Evolutionary conservation across 495 filamentous ascomycete species (phyloP).

Genomic region (Talaromyces wortmannii): DNA sequence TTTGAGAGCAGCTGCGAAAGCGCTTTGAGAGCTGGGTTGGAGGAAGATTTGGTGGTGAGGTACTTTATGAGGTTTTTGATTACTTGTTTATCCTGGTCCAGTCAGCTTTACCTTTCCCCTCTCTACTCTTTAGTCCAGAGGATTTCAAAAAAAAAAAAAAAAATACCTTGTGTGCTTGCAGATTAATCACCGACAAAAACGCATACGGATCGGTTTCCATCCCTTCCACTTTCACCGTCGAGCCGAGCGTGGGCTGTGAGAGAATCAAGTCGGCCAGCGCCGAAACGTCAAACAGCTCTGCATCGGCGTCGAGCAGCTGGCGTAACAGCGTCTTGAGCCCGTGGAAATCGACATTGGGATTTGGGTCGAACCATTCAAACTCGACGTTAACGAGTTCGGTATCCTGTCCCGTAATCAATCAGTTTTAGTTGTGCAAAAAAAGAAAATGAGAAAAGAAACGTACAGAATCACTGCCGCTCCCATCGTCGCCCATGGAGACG

Average conservation of each 20-base stretch:
- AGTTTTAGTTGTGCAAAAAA: too few species aligned
- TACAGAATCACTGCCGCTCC: conserved; percentile 37
- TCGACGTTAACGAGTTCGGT: conserved; percentile 90
- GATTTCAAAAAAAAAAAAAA: too few species aligned
- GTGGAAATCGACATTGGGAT: conserved; percentile 86
- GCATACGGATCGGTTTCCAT: conserved; percentile 93
- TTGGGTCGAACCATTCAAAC: conserved; percentile 97
- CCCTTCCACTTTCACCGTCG: conserved; percentile 91
- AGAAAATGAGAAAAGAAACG: neutral
- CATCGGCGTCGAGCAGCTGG: conserved; percentile 89
- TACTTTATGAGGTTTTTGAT: conserved; percentile 67
- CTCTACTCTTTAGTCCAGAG: too few species aligned
- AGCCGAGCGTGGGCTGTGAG: conserved; percentile 80
- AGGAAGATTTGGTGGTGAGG: conserved; percentile 51
- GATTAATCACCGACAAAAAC: conserved; percentile 83
- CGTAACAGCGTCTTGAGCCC: conserved; percentile 85
- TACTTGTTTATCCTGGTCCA: conserved; percentile 55
- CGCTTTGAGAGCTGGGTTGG: conserved; percentile 44
- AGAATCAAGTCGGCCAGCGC: conserved; percentile 82
- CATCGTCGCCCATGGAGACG: conserved; percentile 32
- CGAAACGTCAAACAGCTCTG: conserved; percentile 77
- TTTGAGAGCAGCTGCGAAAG: conserved; percentile 50
- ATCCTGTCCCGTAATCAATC: conserved; percentile 49
- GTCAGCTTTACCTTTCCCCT: neutral
- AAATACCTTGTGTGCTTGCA: conserved; percentile 63